These are phyloP conservation scores for Pleurozium schreberi DNA, from an alignment of 225 moss, liverwort and hornwort species.

Conservation along the genomic window DNA sequence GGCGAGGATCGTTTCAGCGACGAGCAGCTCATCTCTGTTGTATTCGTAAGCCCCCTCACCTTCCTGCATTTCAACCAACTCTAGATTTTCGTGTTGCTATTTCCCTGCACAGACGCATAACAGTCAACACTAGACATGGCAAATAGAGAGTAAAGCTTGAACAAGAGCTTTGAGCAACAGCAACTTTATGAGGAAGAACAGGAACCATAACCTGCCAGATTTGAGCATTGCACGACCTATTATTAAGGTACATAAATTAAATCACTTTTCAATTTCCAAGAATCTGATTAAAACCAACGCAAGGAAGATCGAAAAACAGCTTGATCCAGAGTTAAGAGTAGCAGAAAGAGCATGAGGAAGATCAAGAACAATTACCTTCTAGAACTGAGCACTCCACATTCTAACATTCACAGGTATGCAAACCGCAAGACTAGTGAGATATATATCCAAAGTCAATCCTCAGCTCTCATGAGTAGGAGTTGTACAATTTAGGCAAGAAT, in stretches of 20 bases:
- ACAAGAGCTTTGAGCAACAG: background rate
- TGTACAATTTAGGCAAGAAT: background rate
- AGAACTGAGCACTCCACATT: too few relatives aligned
- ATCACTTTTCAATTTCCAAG: background rate
- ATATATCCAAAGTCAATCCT: background rate
- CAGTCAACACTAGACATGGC: background rate
- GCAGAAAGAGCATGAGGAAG: too few relatives aligned
- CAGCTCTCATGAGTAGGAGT: background rate
- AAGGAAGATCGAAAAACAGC: too few relatives aligned
- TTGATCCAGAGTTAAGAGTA: too few relatives aligned
- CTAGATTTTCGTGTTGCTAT: background rate
- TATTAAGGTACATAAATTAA: background rate
- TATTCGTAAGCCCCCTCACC: background rate
- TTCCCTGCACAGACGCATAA: background rate
- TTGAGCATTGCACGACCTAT: background rate
- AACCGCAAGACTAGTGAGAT: background rate
- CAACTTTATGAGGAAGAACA: background rate
- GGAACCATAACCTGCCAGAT: too few relatives aligned
- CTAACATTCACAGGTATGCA: too few relatives aligned
- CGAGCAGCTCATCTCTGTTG: slow-evolving; percentile 9
- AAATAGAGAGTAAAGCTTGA: background rate
- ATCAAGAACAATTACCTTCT: too few relatives aligned
- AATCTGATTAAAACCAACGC: background rate
- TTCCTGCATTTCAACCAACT: background rate
- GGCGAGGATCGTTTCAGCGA: slow-evolving; percentile 10